Evolutionary conservation across 768 basidiomycete genomes (phyloP).

Genomic region (Tubosaeta sp.): DNA sequence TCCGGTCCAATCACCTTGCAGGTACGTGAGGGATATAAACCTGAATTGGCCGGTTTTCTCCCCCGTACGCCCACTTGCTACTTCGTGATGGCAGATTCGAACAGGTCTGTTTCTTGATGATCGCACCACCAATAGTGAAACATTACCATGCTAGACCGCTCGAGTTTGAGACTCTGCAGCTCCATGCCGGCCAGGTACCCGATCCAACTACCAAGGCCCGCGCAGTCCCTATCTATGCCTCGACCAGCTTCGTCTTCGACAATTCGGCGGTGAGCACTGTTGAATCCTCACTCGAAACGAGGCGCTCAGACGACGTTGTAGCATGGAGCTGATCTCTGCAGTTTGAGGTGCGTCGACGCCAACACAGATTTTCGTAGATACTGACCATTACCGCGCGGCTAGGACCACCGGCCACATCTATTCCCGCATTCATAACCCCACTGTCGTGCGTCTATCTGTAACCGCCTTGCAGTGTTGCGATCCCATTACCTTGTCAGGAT

Average conservation of each 20-base stretch:
- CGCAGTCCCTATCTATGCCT: slow-evolving; percentile 61
- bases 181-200: slow-evolving; percentile 56
- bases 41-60: not conserved
- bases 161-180: slow-evolving; percentile 59
- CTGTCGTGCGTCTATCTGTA: slow-evolving; percentile 38
- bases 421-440: slow-evolving; percentile 56
- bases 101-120: slow-evolving; percentile 14
- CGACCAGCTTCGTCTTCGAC: slow-evolving; percentile 56
- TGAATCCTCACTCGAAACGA: not conserved
- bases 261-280: slow-evolving; percentile 39
- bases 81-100: slow-evolving; percentile 20
- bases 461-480: not conserved
- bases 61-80: no score
- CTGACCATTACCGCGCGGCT: not conserved
- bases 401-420: slow-evolving; percentile 48
- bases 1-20: no score
- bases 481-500: slow-evolving; percentile 34
- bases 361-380: not conserved
- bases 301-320: slow-evolving; percentile 16
- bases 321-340: slow-evolving; percentile 56
- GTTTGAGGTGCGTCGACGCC: slow-evolving; percentile 31
- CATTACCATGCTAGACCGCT: slow-evolving; percentile 27
- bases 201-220: slow-evolving; percentile 55
- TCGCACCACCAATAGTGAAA: not conserved
- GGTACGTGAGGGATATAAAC: no score